A percentile compares a stretch with the other conserved stretches of the same genome.
Conservation (phyloP, 306 rosid species). For the Acacia confusa region DNA sequence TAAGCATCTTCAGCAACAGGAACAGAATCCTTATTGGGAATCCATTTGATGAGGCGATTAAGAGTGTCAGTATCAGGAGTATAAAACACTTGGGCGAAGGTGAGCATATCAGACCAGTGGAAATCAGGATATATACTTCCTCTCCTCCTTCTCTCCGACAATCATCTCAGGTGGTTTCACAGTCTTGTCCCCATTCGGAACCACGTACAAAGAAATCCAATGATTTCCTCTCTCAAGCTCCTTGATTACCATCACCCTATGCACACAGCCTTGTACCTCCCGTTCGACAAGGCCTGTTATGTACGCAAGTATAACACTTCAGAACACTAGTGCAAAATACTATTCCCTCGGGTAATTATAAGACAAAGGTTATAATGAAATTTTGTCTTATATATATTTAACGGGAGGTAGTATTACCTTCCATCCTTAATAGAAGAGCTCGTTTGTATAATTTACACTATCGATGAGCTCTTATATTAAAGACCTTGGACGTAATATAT, state of each 20-base stretch:
- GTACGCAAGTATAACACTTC: not conserved
- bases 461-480: too few species aligned
- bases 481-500: too few species aligned
- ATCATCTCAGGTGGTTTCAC: not conserved
- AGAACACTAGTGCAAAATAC: not conserved
- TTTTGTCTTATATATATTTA: too few species aligned
- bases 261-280: constrained; percentile 60
- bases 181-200: constrained; percentile 41
- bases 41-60: constrained; percentile 25
- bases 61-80: not conserved
- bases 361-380: too few species aligned
- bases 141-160: constrained; percentile 32
- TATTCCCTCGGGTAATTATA: too few species aligned
- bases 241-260: constrained; percentile 54
- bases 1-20: not conserved
- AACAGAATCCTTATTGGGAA: constrained; percentile 15
- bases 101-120: constrained; percentile 57
- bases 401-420: too few species aligned
- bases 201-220: constrained; percentile 54
- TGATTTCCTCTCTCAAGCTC: constrained; percentile 48
- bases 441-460: too few species aligned
- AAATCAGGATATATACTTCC: constrained; percentile 74
- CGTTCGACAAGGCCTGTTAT: constrained; percentile 54
- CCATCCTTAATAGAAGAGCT: too few species aligned
- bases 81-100: constrained; percentile 42